phyloP scores from a whole-genome alignment of 768 basidiomycete genomes.

The Boletus insuetus region DNA sequence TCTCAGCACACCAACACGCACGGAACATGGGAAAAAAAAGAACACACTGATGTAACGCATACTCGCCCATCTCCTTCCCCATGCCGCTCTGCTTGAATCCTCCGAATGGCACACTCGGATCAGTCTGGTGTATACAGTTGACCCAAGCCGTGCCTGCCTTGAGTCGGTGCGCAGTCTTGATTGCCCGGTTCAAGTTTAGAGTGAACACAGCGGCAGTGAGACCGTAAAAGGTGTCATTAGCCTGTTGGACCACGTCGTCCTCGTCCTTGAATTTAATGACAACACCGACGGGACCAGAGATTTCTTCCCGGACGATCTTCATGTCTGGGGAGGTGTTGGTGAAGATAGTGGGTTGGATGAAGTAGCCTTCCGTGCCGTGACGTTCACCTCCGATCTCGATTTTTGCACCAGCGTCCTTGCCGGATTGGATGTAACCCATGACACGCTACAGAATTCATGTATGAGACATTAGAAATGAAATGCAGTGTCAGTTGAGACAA shows the following conservation, averaged over 20 bases:
- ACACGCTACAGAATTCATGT: slow-evolving; percentile 52
- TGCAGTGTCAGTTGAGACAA: neutral
- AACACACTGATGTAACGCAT: slow-evolving; percentile 59
- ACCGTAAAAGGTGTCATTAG: slow-evolving; percentile 87
- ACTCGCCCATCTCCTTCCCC: slow-evolving; percentile 78
- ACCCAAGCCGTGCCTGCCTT: slow-evolving; percentile 83
- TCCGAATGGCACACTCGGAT: slow-evolving; percentile 65
- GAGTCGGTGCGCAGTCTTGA: slow-evolving; percentile 68
- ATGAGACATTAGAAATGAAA: neutral
- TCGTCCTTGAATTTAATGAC: slow-evolving; percentile 73
- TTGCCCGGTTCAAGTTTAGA: slow-evolving; percentile 69
- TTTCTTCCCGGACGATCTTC: slow-evolving; percentile 74
- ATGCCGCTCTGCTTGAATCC: slow-evolving; percentile 85
- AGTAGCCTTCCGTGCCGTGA: slow-evolving; percentile 61
- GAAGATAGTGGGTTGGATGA: slow-evolving; percentile 75
- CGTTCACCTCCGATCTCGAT: slow-evolving; percentile 61
- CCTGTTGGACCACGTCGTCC: slow-evolving; percentile 63
- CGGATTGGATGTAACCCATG: slow-evolving; percentile 74
- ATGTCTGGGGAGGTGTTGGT: slow-evolving; percentile 63
- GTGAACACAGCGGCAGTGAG: slow-evolving; percentile 88
- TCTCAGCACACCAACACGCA: neutral
- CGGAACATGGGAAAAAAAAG: neutral
- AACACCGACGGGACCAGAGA: slow-evolving; percentile 78
- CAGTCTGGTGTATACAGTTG: slow-evolving; percentile 31
- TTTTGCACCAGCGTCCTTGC: slow-evolving; percentile 68